These are phyloP conservation scores for Cicer pinnatifidum DNA, from an alignment of 306 rosid species.

Conservation along the genomic window DNA sequence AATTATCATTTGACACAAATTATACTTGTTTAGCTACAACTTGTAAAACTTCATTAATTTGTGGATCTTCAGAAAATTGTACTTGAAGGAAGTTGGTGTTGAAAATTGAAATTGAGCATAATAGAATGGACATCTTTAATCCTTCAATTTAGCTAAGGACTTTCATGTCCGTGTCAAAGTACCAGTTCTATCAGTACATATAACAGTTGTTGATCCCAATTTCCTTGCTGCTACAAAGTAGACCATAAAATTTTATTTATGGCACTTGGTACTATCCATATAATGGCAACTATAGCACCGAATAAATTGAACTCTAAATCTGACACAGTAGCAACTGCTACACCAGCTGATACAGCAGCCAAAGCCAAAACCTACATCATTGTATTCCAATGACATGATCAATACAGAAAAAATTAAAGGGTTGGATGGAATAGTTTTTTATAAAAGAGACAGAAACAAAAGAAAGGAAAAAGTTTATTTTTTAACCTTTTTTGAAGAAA, in stretches of 20 bases:
- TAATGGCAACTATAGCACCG: conserved; percentile 71
- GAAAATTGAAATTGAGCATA: too few relatives aligned
- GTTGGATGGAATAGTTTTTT: conserved; percentile 10
- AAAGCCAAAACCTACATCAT: conserved; percentile 78
- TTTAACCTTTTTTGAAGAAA: too few relatives aligned
- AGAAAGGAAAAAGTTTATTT: too few relatives aligned
- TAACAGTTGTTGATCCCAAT: conserved; percentile 93
- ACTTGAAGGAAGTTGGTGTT: too few relatives aligned
- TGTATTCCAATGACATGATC: conserved; percentile 39
- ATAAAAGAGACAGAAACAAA: background rate
- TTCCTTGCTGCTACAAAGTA: conserved; percentile 75
- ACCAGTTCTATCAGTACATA: conserved; percentile 86
- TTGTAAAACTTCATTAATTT: too few relatives aligned
- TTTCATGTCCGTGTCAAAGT: conserved; percentile 77
- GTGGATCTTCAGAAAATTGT: too few relatives aligned
- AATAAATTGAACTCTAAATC: conserved; percentile 86
- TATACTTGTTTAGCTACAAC: too few relatives aligned
- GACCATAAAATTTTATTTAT: conserved; percentile 90
- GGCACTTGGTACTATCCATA: conserved; percentile 90
- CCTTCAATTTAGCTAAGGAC: too few relatives aligned
- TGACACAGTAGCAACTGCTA: conserved; percentile 88
- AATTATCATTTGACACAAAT: too few relatives aligned
- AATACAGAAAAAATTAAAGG: conserved; percentile 1
- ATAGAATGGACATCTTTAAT: too few relatives aligned
- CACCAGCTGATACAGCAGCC: conserved; percentile 70